Evolutionary conservation across 805 yeast genomes (phyloP).

Genomic region (Monosporozyma unispora): DNA sequence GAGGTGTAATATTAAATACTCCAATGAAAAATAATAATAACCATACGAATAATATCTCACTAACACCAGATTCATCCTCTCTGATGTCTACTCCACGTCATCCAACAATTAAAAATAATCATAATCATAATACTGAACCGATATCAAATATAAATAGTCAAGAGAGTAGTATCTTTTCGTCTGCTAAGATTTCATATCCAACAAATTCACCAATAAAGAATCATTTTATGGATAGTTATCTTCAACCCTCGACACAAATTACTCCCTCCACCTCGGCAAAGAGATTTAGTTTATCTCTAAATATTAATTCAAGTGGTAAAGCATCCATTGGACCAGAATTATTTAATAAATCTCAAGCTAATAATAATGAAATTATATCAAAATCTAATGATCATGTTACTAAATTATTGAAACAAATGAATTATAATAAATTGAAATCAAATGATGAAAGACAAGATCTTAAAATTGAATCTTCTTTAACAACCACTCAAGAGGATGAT

Average conservation of each 20-base stretch:
- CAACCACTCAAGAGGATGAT: not conserved
- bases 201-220: not conserved
- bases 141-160: not conserved
- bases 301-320: conserved; percentile 25
- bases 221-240: not conserved
- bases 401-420: conserved; percentile 22
- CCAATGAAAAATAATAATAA: conserved; percentile 11
- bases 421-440: conserved; percentile 4
- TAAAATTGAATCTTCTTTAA: not conserved
- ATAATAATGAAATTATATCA: conserved; percentile 12
- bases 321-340: conserved; percentile 20
- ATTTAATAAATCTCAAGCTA: not conserved
- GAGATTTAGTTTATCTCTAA: conserved; percentile 19
- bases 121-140: not conserved
- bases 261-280: not conserved
- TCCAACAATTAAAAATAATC: no score
- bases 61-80: not conserved
- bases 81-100: not conserved
- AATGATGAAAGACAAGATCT: not conserved
- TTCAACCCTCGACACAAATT: not conserved
- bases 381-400: conserved; percentile 13
- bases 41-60: not conserved
- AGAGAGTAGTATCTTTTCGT: not conserved
- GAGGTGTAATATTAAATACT: conserved; percentile 24
- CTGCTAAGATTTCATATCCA: not conserved